These are phyloP conservation scores for Metschnikowia continentalis DNA, from an alignment of 805 yeast genomes.

Conservation along the genomic window DNA sequence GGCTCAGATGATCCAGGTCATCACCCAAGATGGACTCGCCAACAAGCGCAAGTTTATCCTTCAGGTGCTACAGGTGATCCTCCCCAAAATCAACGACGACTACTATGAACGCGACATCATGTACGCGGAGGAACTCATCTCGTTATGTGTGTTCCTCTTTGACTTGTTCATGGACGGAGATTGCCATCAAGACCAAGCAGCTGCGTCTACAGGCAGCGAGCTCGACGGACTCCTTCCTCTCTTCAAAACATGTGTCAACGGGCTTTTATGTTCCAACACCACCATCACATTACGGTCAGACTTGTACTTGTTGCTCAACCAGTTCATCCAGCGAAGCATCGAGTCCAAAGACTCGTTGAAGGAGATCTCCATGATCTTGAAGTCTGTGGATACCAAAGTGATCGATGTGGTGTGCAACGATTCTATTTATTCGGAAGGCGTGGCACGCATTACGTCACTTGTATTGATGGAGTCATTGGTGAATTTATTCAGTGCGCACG, in stretches of 20 bases:
- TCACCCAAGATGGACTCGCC: conserved; percentile 53
- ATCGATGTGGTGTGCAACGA: conserved; percentile 70
- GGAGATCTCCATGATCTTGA: conserved; percentile 51
- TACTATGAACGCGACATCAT: conserved; percentile 62
- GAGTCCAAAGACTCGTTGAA: conserved; percentile 38
- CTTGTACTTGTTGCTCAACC: conserved; percentile 68
- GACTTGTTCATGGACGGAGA: conserved; percentile 52
- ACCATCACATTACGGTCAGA: conserved; percentile 70
- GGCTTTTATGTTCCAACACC: conserved; percentile 67
- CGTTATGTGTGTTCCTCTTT: conserved; percentile 67
- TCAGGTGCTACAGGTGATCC: conserved; percentile 68
- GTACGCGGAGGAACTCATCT: conserved; percentile 73
- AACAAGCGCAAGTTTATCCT: conserved; percentile 53
- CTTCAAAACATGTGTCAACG: conserved; percentile 69
- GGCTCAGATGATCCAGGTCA: conserved; percentile 73
- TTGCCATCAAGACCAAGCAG: not conserved
- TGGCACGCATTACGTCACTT: conserved; percentile 69
- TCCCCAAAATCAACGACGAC: conserved; percentile 67
- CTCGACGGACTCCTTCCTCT: conserved; percentile 53
- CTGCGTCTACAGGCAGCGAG: conserved; percentile 17
- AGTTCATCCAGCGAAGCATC: conserved; percentile 53
- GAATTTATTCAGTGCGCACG: conserved; percentile 48
- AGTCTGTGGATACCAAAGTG: conserved; percentile 55
- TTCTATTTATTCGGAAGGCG: conserved; percentile 73
- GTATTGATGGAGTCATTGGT: conserved; percentile 67